These are phyloP conservation scores for Nematodospora valgi DNA, from an alignment of 805 yeast genomes.

Conservation along the genomic window DNA sequence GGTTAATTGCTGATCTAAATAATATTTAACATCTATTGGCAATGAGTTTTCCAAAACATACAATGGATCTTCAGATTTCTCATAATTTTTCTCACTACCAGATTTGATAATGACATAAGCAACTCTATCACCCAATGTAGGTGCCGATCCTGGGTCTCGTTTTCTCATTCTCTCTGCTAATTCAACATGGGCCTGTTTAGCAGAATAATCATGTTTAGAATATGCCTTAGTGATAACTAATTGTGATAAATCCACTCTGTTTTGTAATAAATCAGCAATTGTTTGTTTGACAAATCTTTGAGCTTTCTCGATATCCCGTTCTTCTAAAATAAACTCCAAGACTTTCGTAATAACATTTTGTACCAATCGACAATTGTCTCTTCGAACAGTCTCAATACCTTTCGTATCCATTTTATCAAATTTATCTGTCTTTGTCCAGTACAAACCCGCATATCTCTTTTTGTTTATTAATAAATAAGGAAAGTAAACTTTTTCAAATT, in stretches of 20 bases:
- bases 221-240: constrained; percentile 91
- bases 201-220: constrained; percentile 86
- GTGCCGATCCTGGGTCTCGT: constrained; percentile 97
- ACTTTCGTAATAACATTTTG: constrained; percentile 94
- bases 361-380: constrained; percentile 95
- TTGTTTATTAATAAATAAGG: constrained; percentile 93
- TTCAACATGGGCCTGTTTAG: constrained; percentile 96
- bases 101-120: constrained; percentile 88
- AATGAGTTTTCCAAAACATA: constrained; percentile 88
- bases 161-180: constrained; percentile 93
- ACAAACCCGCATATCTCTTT: constrained; percentile 95
- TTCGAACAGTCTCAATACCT: constrained; percentile 96
- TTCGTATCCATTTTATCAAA: constrained; percentile 97
- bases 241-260: constrained; percentile 88
- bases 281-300: constrained; percentile 80
- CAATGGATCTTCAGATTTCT: constrained; percentile 95
- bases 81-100: constrained; percentile 83
- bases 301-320: constrained; percentile 82
- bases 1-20: constrained; percentile 86
- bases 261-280: constrained; percentile 86
- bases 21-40: constrained; percentile 92
- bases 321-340: constrained; percentile 77
- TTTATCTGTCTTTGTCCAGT: constrained; percentile 91
- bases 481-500: constrained; percentile 93
- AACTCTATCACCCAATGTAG: constrained; percentile 94